Evolutionary conservation across 495 filamentous ascomycete genomes (phyloP).

Genomic region (Podospora australis): DNA sequence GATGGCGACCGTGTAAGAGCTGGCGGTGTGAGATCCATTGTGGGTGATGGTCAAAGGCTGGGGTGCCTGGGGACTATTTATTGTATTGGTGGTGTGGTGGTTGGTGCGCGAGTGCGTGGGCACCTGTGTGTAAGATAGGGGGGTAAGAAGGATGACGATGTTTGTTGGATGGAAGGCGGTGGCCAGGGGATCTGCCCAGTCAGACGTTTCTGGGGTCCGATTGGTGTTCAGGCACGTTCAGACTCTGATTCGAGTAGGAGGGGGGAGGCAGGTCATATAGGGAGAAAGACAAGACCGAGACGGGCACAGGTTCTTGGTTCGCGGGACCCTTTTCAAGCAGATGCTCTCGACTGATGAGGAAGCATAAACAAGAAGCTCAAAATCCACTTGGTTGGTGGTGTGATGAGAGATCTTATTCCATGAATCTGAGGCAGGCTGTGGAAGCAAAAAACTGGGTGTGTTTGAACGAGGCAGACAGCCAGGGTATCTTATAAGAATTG

Average conservation of each 20-base stretch:
- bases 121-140: slow-evolving; percentile 18
- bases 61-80: slow-evolving; percentile 11
- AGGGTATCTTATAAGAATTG: slow-evolving; percentile 29
- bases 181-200: slow-evolving; percentile 18
- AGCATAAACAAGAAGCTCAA: slow-evolving; percentile 7
- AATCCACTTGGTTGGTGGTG: too few species aligned
- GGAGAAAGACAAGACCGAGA: slow-evolving; percentile 9
- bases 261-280: slow-evolving; percentile 25
- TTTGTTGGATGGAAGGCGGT: slow-evolving; percentile 15
- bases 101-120: slow-evolving; percentile 8
- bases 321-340: slow-evolving; percentile 10
- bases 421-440: slow-evolving; percentile 22
- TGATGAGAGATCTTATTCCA: slow-evolving; percentile 7
- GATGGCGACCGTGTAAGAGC: slow-evolving; percentile 43
- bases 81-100: slow-evolving; percentile 20
- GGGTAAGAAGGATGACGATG: slow-evolving; percentile 16
- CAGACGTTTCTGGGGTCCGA: slow-evolving; percentile 21
- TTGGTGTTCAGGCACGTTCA: slow-evolving; percentile 23
- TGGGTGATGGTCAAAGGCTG: slow-evolving; percentile 12
- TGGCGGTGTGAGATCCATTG: slow-evolving; percentile 45
- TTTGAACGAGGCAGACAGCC: slow-evolving; percentile 23
- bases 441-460: slow-evolving; percentile 17
- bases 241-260: slow-evolving; percentile 10
- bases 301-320: slow-evolving; percentile 13
- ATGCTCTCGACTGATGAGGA: slow-evolving; percentile 7